These are phyloP conservation scores for Paxillus involutus DNA, from an alignment of 768 basidiomycete genomes.

Conservation along the genomic window DNA sequence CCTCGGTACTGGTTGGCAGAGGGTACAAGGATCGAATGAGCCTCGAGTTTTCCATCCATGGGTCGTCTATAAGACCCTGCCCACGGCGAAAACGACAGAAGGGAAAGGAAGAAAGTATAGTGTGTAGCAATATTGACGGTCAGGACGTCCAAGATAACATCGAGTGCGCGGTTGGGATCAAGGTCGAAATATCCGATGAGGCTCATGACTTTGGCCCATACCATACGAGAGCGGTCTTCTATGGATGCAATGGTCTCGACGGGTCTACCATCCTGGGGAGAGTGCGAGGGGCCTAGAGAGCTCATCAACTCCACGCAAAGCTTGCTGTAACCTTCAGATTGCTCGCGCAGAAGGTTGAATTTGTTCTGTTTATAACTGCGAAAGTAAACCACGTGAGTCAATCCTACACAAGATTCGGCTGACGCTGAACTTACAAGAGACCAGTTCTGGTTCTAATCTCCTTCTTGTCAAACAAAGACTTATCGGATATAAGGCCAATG, in stretches of 20 bases:
- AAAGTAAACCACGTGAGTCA: slow-evolving; percentile 2
- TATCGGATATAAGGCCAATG: slow-evolving; percentile 70
- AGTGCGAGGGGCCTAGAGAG: slow-evolving; percentile 74
- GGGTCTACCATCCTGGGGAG: slow-evolving; percentile 62
- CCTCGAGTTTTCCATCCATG: slow-evolving; percentile 23
- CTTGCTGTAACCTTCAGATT: slow-evolving; percentile 97
- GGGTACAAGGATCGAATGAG: slow-evolving; percentile 39
- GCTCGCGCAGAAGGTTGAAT: slow-evolving; percentile 95
- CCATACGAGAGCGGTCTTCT: slow-evolving; percentile 62
- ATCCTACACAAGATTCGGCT: not conserved
- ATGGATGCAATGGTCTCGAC: slow-evolving; percentile 57
- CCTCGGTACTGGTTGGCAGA: slow-evolving; percentile 46
- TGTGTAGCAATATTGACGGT: slow-evolving; percentile 80
- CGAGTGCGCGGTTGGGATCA: slow-evolving; percentile 91
- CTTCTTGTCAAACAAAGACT: slow-evolving; percentile 67
- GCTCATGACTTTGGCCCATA: slow-evolving; percentile 84
- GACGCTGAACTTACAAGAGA: slow-evolving; percentile 61
- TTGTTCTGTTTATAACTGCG: slow-evolving; percentile 97
- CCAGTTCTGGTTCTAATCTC: slow-evolving; percentile 80
- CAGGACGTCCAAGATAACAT: slow-evolving; percentile 90
- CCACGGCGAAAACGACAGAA: slow-evolving; percentile 90
- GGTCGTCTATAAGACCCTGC: slow-evolving; percentile 45
- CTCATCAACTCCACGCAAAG: slow-evolving; percentile 82
- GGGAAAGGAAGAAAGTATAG: slow-evolving; percentile 83
- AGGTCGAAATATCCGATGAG: slow-evolving; percentile 96